phyloP scores from a whole-genome alignment of 495 filamentous ascomycete genomes.

The Copromyces sp. region DNA sequence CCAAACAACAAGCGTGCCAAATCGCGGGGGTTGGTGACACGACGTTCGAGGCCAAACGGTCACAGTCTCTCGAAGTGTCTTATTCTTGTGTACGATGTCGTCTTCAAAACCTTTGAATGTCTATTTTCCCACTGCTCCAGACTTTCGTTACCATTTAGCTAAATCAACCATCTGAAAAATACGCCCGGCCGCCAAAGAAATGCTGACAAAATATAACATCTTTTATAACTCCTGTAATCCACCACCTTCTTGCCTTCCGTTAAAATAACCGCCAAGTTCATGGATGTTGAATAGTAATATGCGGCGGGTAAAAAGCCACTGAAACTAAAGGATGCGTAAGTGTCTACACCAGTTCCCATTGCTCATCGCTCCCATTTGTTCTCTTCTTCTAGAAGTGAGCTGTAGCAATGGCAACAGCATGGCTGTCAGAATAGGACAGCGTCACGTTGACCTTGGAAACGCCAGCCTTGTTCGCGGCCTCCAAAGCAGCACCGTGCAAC shows the following conservation, averaged over 20 bases:
- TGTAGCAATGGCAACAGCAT: conserved; percentile 81
- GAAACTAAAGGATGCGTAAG: not conserved
- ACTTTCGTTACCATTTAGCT: not conserved
- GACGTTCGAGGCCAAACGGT: not conserved
- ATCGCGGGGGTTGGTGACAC: not conserved
- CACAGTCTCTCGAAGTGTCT: not conserved
- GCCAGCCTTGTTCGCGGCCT: conserved; percentile 70
- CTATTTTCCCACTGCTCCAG: not conserved
- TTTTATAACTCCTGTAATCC: not conserved
- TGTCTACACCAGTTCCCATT: not conserved
- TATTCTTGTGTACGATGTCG: not conserved
- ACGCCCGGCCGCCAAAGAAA: not conserved
- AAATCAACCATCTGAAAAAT: not conserved
- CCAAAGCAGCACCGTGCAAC: conserved; percentile 76
- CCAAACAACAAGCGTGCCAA: not conserved
- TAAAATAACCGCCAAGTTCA: not conserved
- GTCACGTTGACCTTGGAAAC: conserved; percentile 82
- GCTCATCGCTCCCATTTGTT: not conserved
- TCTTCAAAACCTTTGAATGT: not conserved
- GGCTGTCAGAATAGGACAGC: conserved; percentile 86
- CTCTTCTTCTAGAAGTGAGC: conserved; percentile 18
- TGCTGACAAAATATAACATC: not conserved
- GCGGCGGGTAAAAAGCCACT: not conserved
- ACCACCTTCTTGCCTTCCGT: not conserved
- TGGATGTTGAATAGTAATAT: not conserved